A percentile compares a stretch with the other conserved stretches of the same genome.
Conservation (phyloP, 306 rosid species). For the Inga laurina region DNA sequence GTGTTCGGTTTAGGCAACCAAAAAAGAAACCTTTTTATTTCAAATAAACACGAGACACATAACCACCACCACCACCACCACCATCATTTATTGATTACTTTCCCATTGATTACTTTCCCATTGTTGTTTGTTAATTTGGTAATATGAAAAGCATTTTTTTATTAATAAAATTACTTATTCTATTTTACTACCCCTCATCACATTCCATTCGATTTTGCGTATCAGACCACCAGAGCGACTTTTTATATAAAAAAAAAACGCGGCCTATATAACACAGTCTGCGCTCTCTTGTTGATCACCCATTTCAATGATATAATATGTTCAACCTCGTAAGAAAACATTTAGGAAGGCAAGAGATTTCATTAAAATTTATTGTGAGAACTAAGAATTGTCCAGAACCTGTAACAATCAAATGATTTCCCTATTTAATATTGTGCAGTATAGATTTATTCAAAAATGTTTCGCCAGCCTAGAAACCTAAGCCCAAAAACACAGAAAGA, state of each 20-base stretch:
- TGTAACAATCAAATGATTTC: constrained; percentile 1
- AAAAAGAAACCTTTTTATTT: neutral
- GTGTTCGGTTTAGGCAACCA: neutral
- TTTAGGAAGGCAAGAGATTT: neutral
- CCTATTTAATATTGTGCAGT: neutral
- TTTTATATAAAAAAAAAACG: neutral
- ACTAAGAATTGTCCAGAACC: neutral
- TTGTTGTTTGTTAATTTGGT: too few relatives aligned
- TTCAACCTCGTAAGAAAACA: neutral
- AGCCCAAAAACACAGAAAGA: neutral
- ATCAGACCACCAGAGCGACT: neutral
- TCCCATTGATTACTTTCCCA: neutral
- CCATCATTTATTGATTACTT: neutral
- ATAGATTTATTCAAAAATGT: neutral
- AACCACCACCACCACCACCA: neutral
- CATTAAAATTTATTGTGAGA: neutral
- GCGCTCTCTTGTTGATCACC: neutral
- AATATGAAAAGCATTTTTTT: neutral
- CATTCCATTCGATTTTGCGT: neutral
- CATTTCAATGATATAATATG: neutral
- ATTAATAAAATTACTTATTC: too few relatives aligned
- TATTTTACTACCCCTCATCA: neutral
- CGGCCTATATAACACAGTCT: neutral
- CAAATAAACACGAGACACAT: neutral
- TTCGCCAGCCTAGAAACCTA: neutral